Base-by-base conservation (phyloP, 208 protist genomes). In the Tetramitus jugosus region DNA sequence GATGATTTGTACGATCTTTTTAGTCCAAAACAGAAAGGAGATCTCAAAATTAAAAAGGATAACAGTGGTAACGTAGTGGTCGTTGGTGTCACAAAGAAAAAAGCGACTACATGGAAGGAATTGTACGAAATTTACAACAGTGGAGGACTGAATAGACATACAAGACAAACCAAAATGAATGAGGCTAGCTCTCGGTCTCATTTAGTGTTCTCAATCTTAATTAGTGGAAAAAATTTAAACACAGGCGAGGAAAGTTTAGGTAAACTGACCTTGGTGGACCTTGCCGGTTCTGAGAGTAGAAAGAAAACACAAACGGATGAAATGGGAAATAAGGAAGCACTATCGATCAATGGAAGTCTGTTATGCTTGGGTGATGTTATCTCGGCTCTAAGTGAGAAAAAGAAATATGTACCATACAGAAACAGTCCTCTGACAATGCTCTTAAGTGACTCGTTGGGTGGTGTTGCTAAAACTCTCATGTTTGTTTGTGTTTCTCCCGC, bases 341-440 rank as follows among this genome's bases (percentile, higher is more conserved):
- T 93, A 71, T 71, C 89, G 7, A 96, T 96, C 74, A 96, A 96
- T 84, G 91, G 92, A 81, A 94, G 91, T 46, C 86, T 96, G 29
- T 92, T 89, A 1, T 72, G 89, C 10, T 85, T 96, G n/a, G 91
- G 91, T 42, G 91, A 94, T 77, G 91, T 95, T 42, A 94, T 96
- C 80, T 33, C 90, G n/a, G 91, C 90, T 13, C 84, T 96, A 45
- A 74, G 88, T 8, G 84, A 93, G 76, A 90, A 82, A 72, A 46
- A 23, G 13, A 94, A 93, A 84, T 89, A 94, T 79, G 85, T 96
- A 74, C 91, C 91, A 37, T 96, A 94, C 81, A 89, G 92, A 43
- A 94, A 96, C 81, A 94, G 90, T 1, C 83, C 85, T 2, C 83
- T 96, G 39, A 96, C 92, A 6, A 92, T 90, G 60, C 85, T 96